Percentiles rank a stretch among this genome's conserved stretches.
phyloP scores from a whole-genome alignment of 2,329 filamentous ascomycete genomes.

The Leptographium wingfieldii region DNA sequence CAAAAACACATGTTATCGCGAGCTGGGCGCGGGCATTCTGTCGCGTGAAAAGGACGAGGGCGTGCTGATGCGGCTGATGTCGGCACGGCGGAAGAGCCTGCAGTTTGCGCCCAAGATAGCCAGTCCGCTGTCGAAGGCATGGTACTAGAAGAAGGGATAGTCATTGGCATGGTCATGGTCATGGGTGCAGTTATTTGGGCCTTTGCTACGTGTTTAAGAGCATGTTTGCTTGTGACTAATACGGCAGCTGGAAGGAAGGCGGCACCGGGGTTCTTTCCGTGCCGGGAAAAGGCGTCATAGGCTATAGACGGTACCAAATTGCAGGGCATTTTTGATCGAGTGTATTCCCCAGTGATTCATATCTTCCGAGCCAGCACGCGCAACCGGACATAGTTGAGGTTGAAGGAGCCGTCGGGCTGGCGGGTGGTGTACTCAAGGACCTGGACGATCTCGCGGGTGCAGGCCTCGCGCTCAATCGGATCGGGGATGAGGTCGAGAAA shows the following conservation, averaged over 20 bases:
- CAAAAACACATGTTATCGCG: conserved; percentile 25
- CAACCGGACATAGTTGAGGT: conserved; percentile 38
- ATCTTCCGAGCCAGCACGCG: conserved; percentile 13
- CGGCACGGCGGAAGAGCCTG: conserved; percentile 62
- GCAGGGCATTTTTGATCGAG: background rate
- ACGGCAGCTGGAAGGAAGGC: too few relatives aligned
- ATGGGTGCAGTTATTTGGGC: background rate
- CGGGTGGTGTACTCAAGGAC: conserved; percentile 41
- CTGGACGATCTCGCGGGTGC: conserved; percentile 39
- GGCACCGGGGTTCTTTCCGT: too few relatives aligned
- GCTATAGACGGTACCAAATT: background rate
- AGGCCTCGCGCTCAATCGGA: conserved; percentile 33
- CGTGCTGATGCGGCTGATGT: conserved; percentile 52
- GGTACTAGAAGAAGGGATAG: conserved; percentile 20
- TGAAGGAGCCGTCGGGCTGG: conserved; percentile 43
- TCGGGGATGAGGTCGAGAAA: conserved; percentile 41
- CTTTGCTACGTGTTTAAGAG: too few relatives aligned
- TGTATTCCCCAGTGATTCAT: background rate
- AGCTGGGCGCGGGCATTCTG: conserved; percentile 33
- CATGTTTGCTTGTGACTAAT: too few relatives aligned
- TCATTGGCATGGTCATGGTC: background rate
- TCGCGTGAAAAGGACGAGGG: conserved; percentile 39
- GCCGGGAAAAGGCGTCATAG: too few relatives aligned
- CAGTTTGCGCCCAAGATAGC: conserved; percentile 65
- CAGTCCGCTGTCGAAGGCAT: conserved; percentile 54